Evolutionary conservation across 192 early-diverging fungal genomes (phyloP).

Genomic region (Helicostylum pulchrum): DNA sequence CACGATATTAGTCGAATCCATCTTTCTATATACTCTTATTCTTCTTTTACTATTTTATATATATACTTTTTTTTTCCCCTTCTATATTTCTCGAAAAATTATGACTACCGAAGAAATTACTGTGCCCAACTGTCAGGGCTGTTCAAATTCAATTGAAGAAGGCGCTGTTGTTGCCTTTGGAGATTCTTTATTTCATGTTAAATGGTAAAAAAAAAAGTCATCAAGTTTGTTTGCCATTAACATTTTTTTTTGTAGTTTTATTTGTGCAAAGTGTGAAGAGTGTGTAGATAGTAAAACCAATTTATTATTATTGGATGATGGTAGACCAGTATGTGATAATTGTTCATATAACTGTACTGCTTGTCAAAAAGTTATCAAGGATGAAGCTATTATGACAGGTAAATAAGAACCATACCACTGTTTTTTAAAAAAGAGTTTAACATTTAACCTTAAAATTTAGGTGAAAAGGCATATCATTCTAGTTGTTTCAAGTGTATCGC

Average conservation of each 20-base stretch:
- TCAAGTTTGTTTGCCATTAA: not conserved
- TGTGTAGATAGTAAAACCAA: conserved; percentile 75
- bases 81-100: too few species aligned
- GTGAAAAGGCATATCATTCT: conserved; percentile 74
- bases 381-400: conserved; percentile 84
- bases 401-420: conserved; percentile 3
- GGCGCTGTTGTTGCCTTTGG: conserved; percentile 76
- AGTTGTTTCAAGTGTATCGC: conserved; percentile 76
- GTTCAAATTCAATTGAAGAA: conserved; percentile 63
- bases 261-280: conserved; percentile 70
- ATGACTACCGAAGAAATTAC: not conserved
- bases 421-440: not conserved
- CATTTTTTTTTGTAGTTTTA: conserved; percentile 49
- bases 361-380: conserved; percentile 69
- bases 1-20: too few species aligned
- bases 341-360: conserved; percentile 77
- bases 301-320: conserved; percentile 70
- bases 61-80: too few species aligned
- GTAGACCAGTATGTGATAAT: conserved; percentile 76
- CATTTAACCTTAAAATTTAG: conserved; percentile 22
- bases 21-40: too few species aligned
- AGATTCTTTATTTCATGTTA: conserved; percentile 74
- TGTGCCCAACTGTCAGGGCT: conserved; percentile 61
- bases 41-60: too few species aligned
- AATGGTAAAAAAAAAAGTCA: conserved; percentile 58